Conservation (phyloP, 352 stramenopile genomes). For the Globisporangium iwayamae region DNA sequence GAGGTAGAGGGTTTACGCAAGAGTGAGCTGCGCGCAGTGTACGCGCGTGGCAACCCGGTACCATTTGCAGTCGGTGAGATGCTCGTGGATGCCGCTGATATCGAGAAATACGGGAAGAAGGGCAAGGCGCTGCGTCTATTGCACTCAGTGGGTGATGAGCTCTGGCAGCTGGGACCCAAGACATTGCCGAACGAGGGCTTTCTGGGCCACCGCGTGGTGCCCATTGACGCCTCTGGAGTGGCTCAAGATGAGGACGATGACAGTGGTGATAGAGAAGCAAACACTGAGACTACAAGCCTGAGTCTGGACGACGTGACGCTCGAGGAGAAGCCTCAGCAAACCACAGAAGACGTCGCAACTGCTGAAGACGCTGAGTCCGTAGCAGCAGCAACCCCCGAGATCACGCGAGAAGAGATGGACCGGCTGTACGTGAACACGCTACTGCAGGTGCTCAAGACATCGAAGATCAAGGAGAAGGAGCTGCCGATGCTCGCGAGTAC, state of each 20-base stretch:
- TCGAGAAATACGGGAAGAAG: constrained; percentile 56
- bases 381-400: constrained; percentile 11
- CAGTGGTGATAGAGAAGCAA: constrained; percentile 8
- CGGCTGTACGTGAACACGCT: constrained; percentile 57
- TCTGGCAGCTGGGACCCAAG: constrained; percentile 73
- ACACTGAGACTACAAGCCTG: not conserved
- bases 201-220: constrained; percentile 33
- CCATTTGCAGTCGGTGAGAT: constrained; percentile 77
- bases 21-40: constrained; percentile 63
- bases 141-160: constrained; percentile 67
- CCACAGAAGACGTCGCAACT: not conserved
- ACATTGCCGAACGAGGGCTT: constrained; percentile 70
- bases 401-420: constrained; percentile 74
- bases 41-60: constrained; percentile 68
- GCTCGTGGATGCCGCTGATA: constrained; percentile 58
- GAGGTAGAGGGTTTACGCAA: constrained; percentile 55
- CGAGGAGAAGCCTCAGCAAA: constrained; percentile 30
- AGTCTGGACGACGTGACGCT: constrained; percentile 26
- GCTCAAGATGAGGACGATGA: constrained; percentile 4
- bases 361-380: constrained; percentile 9
- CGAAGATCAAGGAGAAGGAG: constrained; percentile 63
- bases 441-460: constrained; percentile 56
- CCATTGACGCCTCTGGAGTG: constrained; percentile 17
- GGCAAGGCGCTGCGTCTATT: constrained; percentile 65
- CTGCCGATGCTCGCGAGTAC: constrained; percentile 76